phyloP scores from a whole-genome alignment of 306 rosid genomes.

The Medicago ruthenica region DNA sequence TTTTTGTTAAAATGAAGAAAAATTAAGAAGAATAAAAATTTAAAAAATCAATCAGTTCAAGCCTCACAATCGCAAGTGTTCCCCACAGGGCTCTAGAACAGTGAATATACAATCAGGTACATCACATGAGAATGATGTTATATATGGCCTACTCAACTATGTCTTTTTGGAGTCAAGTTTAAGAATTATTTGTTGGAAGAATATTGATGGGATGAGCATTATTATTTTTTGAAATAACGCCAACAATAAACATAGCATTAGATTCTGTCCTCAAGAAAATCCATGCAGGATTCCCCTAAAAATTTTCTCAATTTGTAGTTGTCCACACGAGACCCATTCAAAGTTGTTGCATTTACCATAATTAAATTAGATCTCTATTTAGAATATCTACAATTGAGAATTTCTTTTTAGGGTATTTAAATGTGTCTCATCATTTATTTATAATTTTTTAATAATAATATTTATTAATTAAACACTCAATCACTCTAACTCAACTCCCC shows the following conservation, averaged over 20 bases:
- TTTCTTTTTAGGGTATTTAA: no score
- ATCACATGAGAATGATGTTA: constrained; percentile 6
- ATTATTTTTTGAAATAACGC: constrained; percentile 37
- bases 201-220: constrained; percentile 43
- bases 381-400: no score
- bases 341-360: no score
- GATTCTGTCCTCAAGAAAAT: constrained; percentile 14
- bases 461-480: no score
- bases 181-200: constrained; percentile 40
- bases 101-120: background rate
- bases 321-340: no score
- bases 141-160: constrained; percentile 40
- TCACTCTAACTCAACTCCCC: no score
- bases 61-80: constrained; percentile 19
- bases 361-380: no score
- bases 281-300: background rate
- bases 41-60: constrained; percentile 6
- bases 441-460: no score
- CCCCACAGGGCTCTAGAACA: background rate
- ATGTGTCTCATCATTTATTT: no score
- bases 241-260: constrained; percentile 38
- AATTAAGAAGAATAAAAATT: background rate
- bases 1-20: background rate
- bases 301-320: no score
- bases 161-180: constrained; percentile 43